A percentile compares a stretch with the other conserved stretches of the same genome.
These are phyloP conservation scores for Stellera chamaejasme DNA, from an alignment of 345 rosid species.

Conservation along the genomic window DNA sequence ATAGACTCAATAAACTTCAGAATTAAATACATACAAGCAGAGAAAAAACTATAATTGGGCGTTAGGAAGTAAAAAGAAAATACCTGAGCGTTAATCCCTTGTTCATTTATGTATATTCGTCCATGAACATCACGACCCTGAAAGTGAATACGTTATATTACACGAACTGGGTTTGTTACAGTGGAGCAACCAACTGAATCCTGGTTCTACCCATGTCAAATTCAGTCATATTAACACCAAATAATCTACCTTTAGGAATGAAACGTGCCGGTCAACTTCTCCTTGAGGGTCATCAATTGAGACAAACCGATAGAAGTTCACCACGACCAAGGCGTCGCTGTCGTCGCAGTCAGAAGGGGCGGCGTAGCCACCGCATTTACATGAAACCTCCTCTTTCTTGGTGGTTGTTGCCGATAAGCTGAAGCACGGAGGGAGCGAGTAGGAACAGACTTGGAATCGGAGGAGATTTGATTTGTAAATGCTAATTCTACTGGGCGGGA, in stretches of 20 bases:
- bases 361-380: background rate
- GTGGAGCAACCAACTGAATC: too few species aligned
- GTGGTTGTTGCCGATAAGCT: background rate
- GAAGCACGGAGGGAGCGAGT: background rate
- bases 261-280: slow-evolving; percentile 60
- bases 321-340: slow-evolving; percentile 48
- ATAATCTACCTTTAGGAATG: slow-evolving; percentile 48
- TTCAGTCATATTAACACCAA: background rate
- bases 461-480: background rate
- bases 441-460: slow-evolving; percentile 1
- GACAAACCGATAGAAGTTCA: slow-evolving; percentile 77
- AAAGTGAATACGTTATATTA: background rate
- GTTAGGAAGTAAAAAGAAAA: slow-evolving; percentile 1
- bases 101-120: slow-evolving; percentile 73
- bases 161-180: background rate
- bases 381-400: background rate
- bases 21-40: background rate
- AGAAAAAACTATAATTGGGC: background rate
- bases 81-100: slow-evolving; percentile 98
- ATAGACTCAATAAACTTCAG: too few species aligned
- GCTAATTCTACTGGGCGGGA: background rate
- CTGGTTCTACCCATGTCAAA: too few species aligned
- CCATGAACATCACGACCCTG: slow-evolving; percentile 70
- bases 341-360: background rate
- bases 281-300: slow-evolving; percentile 39